Percentiles rank a stretch among this genome's conserved stretches.
Evolutionary conservation across 176 grass and related monocot genomes (phyloP).

Genomic region (Oryza glumipatula): DNA sequence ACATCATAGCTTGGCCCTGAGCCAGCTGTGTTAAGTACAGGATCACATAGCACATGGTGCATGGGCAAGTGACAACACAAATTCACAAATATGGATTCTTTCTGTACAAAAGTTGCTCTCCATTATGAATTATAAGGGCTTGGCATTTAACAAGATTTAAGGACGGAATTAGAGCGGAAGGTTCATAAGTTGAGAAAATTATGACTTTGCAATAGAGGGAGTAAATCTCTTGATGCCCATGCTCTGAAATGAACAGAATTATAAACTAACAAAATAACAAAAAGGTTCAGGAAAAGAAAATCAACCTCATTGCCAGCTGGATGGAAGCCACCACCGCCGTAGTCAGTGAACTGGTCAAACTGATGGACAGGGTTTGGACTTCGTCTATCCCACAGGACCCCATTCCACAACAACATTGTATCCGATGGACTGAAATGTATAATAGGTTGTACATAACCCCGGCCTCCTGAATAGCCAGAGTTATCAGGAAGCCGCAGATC

Average conservation of each 20-base stretch:
- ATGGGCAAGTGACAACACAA: neutral
- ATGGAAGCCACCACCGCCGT: conserved; percentile 93
- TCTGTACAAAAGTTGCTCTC: conserved; percentile 14
- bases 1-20: neutral
- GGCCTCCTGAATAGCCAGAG: conserved; percentile 55
- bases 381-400: conserved; percentile 86
- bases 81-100: neutral
- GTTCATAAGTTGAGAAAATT: neutral
- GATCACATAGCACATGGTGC: neutral
- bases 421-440: conserved; percentile 97
- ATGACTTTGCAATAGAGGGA: neutral
- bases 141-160: neutral
- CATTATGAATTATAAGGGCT: neutral
- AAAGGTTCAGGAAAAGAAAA: conserved; percentile 10
- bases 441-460: conserved; percentile 64
- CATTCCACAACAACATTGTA: conserved; percentile 89
- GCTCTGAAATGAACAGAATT: neutral
- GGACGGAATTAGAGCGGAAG: neutral
- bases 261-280: neutral
- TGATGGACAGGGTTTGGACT: conserved; percentile 61
- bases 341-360: conserved; percentile 99
- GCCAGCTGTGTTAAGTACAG: neutral
- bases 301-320: conserved; percentile 93
- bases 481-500: conserved; percentile 65
- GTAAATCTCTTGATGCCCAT: neutral